phyloP scores from a whole-genome alignment of 2,329 filamentous ascomycete species.

The Cytospora paraplurivora region DNA sequence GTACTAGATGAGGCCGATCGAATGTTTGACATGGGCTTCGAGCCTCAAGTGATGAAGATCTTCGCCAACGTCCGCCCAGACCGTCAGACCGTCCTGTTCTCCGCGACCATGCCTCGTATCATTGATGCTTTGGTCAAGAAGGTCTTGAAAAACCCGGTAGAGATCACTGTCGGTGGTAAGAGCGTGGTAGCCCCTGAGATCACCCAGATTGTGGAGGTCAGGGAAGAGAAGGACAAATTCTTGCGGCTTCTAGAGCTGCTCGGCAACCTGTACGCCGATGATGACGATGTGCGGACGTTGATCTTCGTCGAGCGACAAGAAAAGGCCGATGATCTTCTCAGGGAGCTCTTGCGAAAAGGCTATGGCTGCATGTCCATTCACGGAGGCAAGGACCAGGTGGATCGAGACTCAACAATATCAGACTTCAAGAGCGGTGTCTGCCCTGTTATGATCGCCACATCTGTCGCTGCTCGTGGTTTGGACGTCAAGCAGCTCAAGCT shows the following conservation, averaged over 20 bases:
- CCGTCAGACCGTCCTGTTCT: conserved; percentile 92
- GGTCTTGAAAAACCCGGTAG: conserved; percentile 79
- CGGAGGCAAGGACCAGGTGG: conserved; percentile 89
- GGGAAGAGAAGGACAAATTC: conserved; percentile 82
- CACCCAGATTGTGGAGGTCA: conserved; percentile 87
- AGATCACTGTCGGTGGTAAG: conserved; percentile 88
- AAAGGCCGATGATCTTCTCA: conserved; percentile 78
- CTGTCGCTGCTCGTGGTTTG: conserved; percentile 89
- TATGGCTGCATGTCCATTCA: conserved; percentile 94
- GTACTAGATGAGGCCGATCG: conserved; percentile 97
- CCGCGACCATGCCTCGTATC: conserved; percentile 91
- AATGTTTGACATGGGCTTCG: conserved; percentile 99
- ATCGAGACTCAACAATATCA: conserved; percentile 86
- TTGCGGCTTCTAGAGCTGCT: conserved; percentile 80
- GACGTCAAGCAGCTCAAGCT: conserved; percentile 96
- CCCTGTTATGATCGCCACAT: conserved; percentile 90
- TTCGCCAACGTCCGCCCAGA: conserved; percentile 89
- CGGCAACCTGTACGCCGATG: conserved; percentile 80
- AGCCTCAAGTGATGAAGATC: conserved; percentile 97
- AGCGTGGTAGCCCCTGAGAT: conserved; percentile 90
- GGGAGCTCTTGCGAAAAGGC: conserved; percentile 78
- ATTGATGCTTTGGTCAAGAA: conserved; percentile 92
- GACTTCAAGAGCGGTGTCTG: conserved; percentile 93
- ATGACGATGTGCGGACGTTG: conserved; percentile 86
- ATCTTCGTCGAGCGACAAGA: conserved; percentile 94